Evolutionary conservation across 1,139 yeast genomes (phyloP).

Genomic region (Diutina neorugosa): DNA sequence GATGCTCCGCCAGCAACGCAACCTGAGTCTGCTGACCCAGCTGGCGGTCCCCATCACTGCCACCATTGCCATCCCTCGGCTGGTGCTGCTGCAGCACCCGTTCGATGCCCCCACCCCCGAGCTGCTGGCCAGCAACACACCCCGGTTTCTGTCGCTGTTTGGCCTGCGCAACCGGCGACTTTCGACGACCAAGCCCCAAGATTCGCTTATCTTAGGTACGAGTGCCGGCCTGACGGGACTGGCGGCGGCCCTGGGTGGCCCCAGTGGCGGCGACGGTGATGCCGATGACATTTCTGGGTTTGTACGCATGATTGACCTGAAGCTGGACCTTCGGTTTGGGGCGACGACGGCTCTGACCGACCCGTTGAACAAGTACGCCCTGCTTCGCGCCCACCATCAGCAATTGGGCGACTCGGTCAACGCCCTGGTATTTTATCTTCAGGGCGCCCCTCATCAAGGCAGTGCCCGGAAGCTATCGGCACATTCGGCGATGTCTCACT

Average conservation of each 20-base stretch:
- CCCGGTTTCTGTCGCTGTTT: slow-evolving; percentile 43
- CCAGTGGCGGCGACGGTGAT: neutral
- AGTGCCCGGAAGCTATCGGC: slow-evolving; percentile 19
- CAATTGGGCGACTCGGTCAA: slow-evolving; percentile 42
- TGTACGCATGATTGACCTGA: slow-evolving; percentile 69
- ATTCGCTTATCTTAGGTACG: slow-evolving; percentile 18
- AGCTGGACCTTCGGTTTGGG: slow-evolving; percentile 34
- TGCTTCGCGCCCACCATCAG: slow-evolving; percentile 28
- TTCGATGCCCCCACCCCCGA: slow-evolving; percentile 9
- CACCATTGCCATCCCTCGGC: slow-evolving; percentile 22
- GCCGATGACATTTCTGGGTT: slow-evolving; percentile 66
- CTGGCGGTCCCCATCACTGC: slow-evolving; percentile 10
- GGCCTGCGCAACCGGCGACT: slow-evolving; percentile 39
- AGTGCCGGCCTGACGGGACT: slow-evolving; percentile 27
- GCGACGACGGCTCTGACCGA: slow-evolving; percentile 10
- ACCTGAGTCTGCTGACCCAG: slow-evolving; percentile 18
- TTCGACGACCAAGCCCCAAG: slow-evolving; percentile 25
- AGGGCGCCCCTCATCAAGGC: slow-evolving; percentile 8
- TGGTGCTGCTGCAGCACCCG: slow-evolving; percentile 32
- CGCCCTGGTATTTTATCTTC: slow-evolving; percentile 25
- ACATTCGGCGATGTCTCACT: slow-evolving; percentile 17
- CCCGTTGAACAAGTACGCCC: slow-evolving; percentile 26
- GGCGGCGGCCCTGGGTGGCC: neutral
- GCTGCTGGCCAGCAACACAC: slow-evolving; percentile 16
- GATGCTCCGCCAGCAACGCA: slow-evolving; percentile 28